Conservation (phyloP, 2,329 filamentous ascomycete genomes). For the Colletotrichum sp. region DNA sequence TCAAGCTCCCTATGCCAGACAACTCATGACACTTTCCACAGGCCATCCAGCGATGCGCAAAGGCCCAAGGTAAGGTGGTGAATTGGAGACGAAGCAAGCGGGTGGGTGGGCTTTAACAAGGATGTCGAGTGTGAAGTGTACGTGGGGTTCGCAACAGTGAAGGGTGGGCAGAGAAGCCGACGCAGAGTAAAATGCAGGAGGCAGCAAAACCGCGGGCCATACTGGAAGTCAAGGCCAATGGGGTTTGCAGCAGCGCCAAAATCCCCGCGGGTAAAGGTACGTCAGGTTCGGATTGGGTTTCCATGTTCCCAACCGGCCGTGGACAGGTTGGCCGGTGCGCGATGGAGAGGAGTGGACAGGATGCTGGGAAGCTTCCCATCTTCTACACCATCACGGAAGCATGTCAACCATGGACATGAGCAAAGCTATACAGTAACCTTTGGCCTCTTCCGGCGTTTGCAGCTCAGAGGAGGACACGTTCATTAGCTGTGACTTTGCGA, state of each 20-base stretch:
- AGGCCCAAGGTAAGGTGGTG: background rate
- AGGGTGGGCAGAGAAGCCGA: too few relatives aligned
- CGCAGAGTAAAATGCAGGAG: too few relatives aligned
- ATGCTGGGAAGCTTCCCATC: background rate
- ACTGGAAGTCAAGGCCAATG: background rate
- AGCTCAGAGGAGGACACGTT: background rate
- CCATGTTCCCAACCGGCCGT: background rate
- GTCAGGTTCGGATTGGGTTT: constrained; percentile 1
- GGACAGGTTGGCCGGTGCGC: background rate
- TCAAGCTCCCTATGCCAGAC: background rate
- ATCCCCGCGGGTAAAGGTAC: background rate
- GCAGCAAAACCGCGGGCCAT: background rate
- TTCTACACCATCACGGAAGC: background rate
- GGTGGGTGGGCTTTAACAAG: background rate
- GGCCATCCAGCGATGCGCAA: background rate
- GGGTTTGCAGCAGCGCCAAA: background rate
- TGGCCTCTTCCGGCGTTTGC: background rate
- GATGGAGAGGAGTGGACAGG: background rate
- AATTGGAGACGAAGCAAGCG: background rate
- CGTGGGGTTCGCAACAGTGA: background rate
- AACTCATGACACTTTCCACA: background rate
- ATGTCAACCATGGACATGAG: background rate
- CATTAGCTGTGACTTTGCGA: background rate
- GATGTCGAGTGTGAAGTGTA: background rate
- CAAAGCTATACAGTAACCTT: background rate